A percentile compares a stretch with the other conserved stretches of the same genome.
Conservation (phyloP, 2,329 filamentous ascomycete species). For the Fusarium oligoseptatum region DNA sequence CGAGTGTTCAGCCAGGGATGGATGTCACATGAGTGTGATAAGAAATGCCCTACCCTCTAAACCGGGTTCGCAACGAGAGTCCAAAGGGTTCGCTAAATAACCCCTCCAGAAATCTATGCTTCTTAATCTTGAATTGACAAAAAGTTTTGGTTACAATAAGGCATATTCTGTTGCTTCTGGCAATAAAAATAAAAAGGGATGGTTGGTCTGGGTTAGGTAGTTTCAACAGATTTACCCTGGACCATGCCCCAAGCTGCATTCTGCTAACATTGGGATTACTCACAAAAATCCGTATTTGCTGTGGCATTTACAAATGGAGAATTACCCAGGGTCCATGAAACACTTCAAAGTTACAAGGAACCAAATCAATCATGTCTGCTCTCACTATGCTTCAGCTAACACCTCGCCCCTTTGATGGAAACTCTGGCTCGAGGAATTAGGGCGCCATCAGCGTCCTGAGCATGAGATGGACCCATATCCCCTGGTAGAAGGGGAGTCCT, state of each 20-base stretch:
- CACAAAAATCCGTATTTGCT: background rate
- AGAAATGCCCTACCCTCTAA: background rate
- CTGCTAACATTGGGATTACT: background rate
- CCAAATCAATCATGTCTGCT: background rate
- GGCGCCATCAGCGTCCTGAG: background rate
- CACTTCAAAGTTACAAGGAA: background rate
- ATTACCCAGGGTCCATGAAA: background rate
- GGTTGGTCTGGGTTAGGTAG: background rate
- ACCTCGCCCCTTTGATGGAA: background rate
- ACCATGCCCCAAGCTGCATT: background rate
- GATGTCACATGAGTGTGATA: background rate
- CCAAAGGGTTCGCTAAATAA: background rate
- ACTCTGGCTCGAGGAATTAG: background rate
- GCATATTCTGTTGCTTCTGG: background rate
- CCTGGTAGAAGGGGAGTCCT: background rate
- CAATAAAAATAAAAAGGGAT: no score
- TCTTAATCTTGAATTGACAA: background rate
- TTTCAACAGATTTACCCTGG: background rate
- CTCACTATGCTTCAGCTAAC: no score
- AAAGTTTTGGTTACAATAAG: background rate
- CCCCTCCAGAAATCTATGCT: no score
- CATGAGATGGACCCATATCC: background rate
- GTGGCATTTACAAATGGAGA: background rate
- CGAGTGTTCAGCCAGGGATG: background rate
- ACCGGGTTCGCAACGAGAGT: background rate